Conservation (phyloP, 768 basidiomycete species). For the Russula foetens region DNA sequence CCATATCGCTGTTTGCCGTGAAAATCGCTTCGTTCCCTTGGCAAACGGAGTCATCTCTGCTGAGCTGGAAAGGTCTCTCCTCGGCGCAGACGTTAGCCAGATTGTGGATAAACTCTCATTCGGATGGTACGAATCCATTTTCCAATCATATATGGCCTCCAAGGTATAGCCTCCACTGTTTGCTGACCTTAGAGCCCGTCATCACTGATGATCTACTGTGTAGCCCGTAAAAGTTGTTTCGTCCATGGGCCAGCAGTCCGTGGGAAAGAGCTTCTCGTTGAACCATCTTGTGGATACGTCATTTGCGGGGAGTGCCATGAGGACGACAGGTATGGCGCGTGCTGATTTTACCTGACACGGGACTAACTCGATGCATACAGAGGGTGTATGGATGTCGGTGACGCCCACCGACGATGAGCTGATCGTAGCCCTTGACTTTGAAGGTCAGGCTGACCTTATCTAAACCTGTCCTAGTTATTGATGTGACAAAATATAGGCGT, state of each 20-base stretch:
- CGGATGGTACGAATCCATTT: constrained; percentile 60
- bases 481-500: constrained; percentile 34
- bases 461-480: background rate
- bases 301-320: constrained; percentile 58
- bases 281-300: constrained; percentile 59
- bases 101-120: constrained; percentile 51
- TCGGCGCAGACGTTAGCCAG: constrained; percentile 50
- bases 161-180: constrained; percentile 30
- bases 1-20: constrained; percentile 45
- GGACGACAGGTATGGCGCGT: constrained; percentile 37
- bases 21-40: constrained; percentile 2
- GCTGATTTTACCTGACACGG: background rate
- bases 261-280: constrained; percentile 50
- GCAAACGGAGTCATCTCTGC: constrained; percentile 34
- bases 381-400: constrained; percentile 62
- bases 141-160: constrained; percentile 51
- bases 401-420: constrained; percentile 48
- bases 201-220: background rate
- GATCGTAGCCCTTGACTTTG: constrained; percentile 56
- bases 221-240: constrained; percentile 58
- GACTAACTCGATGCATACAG: constrained; percentile 19
- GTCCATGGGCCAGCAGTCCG: constrained; percentile 63
- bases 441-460: constrained; percentile 32
- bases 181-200: background rate
- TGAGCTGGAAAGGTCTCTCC: constrained; percentile 30